These are phyloP conservation scores for Euphorbia celastroides DNA, from an alignment of 441 rosid genomes.

Conservation along the genomic window DNA sequence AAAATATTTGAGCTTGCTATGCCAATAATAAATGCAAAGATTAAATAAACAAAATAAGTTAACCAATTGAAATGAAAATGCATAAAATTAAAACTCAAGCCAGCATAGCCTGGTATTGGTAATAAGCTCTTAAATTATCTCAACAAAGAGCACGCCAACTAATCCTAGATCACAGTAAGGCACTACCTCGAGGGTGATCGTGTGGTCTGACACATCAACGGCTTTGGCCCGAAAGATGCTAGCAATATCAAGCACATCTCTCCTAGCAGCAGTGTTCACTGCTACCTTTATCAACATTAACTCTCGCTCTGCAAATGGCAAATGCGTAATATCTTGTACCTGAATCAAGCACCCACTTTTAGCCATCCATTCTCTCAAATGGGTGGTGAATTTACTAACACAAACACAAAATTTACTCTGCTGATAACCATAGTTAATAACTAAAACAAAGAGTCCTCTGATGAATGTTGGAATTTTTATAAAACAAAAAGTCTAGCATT, in stretches of 20 bases:
- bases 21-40: neutral
- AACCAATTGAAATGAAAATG: too few species aligned
- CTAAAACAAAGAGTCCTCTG: neutral
- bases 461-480: neutral
- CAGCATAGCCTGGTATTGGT: neutral
- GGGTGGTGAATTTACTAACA: neutral
- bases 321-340: conserved; percentile 65
- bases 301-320: conserved; percentile 86
- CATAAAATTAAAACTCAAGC: neutral
- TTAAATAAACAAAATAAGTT: neutral
- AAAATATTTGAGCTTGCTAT: neutral
- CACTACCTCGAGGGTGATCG: conserved; percentile 77
- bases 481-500: too few species aligned
- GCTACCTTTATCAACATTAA: conserved; percentile 85
- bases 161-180: neutral
- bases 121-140: neutral
- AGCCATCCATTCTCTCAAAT: neutral
- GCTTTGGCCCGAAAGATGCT: conserved; percentile 75
- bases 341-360: conserved; percentile 20
- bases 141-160: neutral
- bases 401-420: neutral
- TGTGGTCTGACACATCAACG: conserved; percentile 88
- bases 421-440: neutral
- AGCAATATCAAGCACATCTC: conserved; percentile 84
- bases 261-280: conserved; percentile 64